These are phyloP conservation scores for Pseudocercospora vitis DNA, from an alignment of 2,329 filamentous ascomycete species.

Conservation along the genomic window DNA sequence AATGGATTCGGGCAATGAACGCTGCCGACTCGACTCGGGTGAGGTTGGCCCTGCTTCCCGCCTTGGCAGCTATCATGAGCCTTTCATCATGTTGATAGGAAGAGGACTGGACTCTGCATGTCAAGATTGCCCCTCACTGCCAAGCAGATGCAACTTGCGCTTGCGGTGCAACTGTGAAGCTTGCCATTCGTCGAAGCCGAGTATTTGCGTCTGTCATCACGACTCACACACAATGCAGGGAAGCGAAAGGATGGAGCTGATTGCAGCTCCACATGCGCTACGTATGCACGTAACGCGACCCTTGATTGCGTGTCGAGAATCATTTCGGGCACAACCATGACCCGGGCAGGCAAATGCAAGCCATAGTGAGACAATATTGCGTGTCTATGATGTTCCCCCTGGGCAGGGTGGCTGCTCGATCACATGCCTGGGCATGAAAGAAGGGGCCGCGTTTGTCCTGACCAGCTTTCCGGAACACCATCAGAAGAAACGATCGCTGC, in stretches of 20 bases:
- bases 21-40: neutral
- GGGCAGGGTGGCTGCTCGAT: too few species aligned
- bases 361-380: too few species aligned
- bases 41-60: neutral
- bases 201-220: neutral
- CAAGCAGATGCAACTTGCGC: neutral
- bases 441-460: too few species aligned
- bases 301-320: neutral
- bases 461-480: too few species aligned
- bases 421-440: too few species aligned
- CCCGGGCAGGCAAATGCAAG: neutral
- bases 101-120: neutral
- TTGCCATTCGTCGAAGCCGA: neutral
- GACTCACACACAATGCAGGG: neutral
- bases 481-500: neutral
- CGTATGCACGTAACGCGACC: neutral
- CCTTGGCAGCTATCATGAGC: too few species aligned
- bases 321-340: neutral
- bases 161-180: neutral
- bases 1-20: too few species aligned
- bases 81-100: neutral
- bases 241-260: neutral
- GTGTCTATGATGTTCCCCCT: too few species aligned
- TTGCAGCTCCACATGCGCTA: neutral
- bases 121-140: neutral